phyloP scores from a whole-genome alignment of 805 yeast species.

The Diddensiella transvaalensis region DNA sequence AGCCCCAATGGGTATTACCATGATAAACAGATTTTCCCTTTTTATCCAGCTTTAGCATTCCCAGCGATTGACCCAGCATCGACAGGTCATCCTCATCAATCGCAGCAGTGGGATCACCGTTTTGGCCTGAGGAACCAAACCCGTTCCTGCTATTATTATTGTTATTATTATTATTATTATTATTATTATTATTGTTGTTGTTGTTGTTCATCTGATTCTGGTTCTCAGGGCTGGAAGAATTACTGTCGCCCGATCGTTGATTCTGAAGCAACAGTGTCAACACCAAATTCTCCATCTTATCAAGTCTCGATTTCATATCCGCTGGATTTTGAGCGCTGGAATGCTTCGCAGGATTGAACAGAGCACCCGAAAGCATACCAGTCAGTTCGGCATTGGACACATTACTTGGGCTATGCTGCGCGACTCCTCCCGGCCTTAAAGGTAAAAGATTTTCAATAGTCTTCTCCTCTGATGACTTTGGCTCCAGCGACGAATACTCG shows the following conservation, averaged over 20 bases:
- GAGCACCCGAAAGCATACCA: background rate
- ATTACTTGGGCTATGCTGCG: too few species aligned
- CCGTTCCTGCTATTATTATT: background rate
- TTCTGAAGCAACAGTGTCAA: conserved; percentile 22
- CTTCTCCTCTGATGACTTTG: background rate
- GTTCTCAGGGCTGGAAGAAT: background rate
- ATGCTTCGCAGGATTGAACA: conserved; percentile 1
- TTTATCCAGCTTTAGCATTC: conserved; percentile 34
- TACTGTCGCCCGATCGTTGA: conserved; percentile 10
- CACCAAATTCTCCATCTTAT: conserved; percentile 30
- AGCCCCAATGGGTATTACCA: conserved; percentile 36
- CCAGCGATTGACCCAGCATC: conserved; percentile 30
- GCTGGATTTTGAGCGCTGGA: conserved; percentile 4
- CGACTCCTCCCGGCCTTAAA: background rate
- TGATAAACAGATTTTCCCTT: conserved; percentile 33
- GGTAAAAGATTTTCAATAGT: background rate
- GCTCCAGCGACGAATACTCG: conserved; percentile 10
- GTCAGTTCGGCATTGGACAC: conserved; percentile 13
- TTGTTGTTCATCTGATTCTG: background rate
- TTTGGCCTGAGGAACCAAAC: too few species aligned
- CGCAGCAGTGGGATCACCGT: too few species aligned
- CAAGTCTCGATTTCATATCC: conserved; percentile 29
- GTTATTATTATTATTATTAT: background rate
- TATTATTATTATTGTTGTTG: background rate
- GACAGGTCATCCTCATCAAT: conserved; percentile 13